These are phyloP conservation scores for Fusarium concolor DNA, from an alignment of 2,329 filamentous ascomycete species.

Conservation along the genomic window DNA sequence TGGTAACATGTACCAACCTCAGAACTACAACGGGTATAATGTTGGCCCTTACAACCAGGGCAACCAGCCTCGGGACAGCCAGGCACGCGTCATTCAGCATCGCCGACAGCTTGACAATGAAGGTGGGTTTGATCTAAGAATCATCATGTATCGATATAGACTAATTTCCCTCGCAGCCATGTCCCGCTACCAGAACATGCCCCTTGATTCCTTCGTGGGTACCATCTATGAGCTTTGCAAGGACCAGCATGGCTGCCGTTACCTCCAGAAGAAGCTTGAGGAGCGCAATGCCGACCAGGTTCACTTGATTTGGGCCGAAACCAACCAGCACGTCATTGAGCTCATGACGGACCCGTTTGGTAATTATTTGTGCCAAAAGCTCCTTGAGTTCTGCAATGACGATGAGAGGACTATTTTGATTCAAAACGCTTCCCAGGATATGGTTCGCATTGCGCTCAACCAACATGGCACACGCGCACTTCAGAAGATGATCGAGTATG, in stretches of 20 bases:
- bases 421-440: constrained; percentile 85
- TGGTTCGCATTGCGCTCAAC: constrained; percentile 94
- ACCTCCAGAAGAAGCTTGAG: constrained; percentile 96
- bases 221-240: constrained; percentile 94
- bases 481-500: constrained; percentile 99
- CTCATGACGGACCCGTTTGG: constrained; percentile 99
- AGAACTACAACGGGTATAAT: constrained; percentile 69
- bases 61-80: constrained; percentile 75
- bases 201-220: constrained; percentile 82
- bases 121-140: constrained; percentile 58
- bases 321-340: constrained; percentile 92
- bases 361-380: constrained; percentile 99
- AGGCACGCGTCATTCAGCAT: constrained; percentile 79
- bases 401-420: constrained; percentile 95
- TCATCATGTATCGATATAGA: background rate
- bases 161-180: constrained; percentile 63
- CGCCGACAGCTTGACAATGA: constrained; percentile 80
- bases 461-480: constrained; percentile 96
- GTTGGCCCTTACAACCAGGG: constrained; percentile 62
- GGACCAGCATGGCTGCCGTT: constrained; percentile 97
- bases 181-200: constrained; percentile 85
- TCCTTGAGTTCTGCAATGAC: constrained; percentile 94
- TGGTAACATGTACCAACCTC: constrained; percentile 62
- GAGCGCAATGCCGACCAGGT: constrained; percentile 85
- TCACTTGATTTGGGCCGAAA: constrained; percentile 94